Base-by-base conservation (phyloP, 2,329 filamentous ascomycete genomes). In the Aspergillus sojae region DNA sequence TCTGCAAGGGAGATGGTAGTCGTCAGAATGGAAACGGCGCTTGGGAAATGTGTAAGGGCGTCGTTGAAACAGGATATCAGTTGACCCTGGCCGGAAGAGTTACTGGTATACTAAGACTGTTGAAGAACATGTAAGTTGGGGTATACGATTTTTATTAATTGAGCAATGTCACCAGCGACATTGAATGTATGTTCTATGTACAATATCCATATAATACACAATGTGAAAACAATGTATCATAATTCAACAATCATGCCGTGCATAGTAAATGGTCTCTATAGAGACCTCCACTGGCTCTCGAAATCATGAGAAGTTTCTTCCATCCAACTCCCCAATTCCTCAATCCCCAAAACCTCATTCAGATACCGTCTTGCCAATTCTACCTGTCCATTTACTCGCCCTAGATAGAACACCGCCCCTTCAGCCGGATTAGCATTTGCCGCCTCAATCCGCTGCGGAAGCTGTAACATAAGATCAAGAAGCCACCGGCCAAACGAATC, bases 1-100 rank as follows among this genome's bases (percentile, higher is more conserved):
- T 99, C 19, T 75, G 79, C 4, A 86, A 88, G 72, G 88, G 89
- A 63, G 81, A 83, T 54, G 80, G 81, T 57, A 75, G 79, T 30
- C 69, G 55, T 53, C 65, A 77, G 19, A 84, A 88, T 74, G 90
- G 91, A 70, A 78, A 80, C 48, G 81, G 82, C 58, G 88, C 87
- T n/a, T 92, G 88, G 87, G 80, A 84, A 61, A 75, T 81, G 75
- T 80, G 78, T 59, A 81, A 81, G 68, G 80, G 76, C 2, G 73
- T 79, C 32, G 76, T 80, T 14, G 80, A 81, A 69, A 80, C 78
- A n/a, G 81, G 80, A 56, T 83, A 81, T 65, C 79, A 78, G 60
- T 71, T 78, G 53, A 81, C 77, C 45, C 70, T 82, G 12, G 77
- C 71, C 9, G 83, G 78, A 7, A 75, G 79, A 63, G 67, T 77